Percentiles rank a stretch among this genome's conserved stretches.
These are phyloP conservation scores for Suhomyces guaymorum DNA, from an alignment of 1,139 yeast genomes.

Conservation along the genomic window DNA sequence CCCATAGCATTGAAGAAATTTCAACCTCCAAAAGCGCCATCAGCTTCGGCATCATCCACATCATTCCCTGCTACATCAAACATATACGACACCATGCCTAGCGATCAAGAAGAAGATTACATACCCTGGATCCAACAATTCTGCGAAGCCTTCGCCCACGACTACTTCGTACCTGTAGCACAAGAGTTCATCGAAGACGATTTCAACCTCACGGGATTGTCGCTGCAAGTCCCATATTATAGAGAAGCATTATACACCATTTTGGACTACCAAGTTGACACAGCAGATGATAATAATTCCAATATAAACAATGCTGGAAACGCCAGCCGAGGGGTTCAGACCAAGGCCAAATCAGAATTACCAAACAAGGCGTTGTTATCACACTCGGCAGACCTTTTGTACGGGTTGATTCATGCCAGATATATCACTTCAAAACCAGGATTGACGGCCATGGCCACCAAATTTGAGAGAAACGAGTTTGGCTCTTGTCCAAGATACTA, in stretches of 20 bases:
- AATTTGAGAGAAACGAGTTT: conserved; percentile 84
- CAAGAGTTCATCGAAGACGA: conserved; percentile 96
- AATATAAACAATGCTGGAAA: conserved; percentile 13
- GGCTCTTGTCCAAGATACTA: conserved; percentile 90
- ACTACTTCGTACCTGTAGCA: conserved; percentile 88
- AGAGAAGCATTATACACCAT: conserved; percentile 90
- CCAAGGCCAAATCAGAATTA: conserved; percentile 38
- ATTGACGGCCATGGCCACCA: conserved; percentile 91
- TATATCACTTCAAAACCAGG: conserved; percentile 89
- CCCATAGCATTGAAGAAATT: no score
- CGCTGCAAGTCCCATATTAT: conserved; percentile 84
- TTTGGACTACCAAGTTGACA: conserved; percentile 75
- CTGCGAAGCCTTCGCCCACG: conserved; percentile 87
- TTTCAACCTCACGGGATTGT: conserved; percentile 87
- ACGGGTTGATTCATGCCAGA: conserved; percentile 93
- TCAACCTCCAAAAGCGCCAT: no score
- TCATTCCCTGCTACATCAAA: no score
- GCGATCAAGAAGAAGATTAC: conserved; percentile 56
- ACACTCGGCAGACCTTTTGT: conserved; percentile 86
- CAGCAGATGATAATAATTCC: conserved; percentile 49
- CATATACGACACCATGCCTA: conserved; percentile 32
- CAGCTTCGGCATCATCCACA: no score
- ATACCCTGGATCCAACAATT: conserved; percentile 91
- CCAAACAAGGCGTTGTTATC: conserved; percentile 77
- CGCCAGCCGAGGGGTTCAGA: conserved; percentile 10